Conservation (phyloP, 441 rosid species). For the Pelargonium australe region DNA sequence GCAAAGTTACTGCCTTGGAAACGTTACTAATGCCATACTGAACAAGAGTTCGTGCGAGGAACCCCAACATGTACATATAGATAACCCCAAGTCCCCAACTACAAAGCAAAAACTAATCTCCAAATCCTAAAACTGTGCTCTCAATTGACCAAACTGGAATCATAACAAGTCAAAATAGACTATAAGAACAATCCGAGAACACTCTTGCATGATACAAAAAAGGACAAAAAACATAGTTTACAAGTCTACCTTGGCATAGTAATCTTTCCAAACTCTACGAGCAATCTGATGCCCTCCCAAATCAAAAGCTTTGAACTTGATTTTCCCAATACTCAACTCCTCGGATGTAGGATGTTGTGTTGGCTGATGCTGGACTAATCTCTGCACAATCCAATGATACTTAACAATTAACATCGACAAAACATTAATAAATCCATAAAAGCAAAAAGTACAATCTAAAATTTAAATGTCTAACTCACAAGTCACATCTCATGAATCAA, state of each 20-base stretch:
- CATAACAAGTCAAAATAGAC: too few relatives aligned
- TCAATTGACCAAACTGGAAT: too few relatives aligned
- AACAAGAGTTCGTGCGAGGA: background rate
- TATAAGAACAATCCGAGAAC: background rate
- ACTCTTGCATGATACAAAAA: background rate
- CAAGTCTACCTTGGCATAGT: conserved; percentile 1
- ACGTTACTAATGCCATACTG: background rate
- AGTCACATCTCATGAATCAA: background rate
- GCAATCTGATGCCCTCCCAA: conserved; percentile 7
- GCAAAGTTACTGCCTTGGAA: background rate
- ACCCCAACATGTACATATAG: too few relatives aligned
- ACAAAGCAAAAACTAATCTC: too few relatives aligned
- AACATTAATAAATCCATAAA: too few relatives aligned
- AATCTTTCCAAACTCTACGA: conserved; percentile 7
- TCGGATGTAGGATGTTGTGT: background rate
- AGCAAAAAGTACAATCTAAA: background rate
- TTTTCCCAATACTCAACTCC: conserved; percentile 7
- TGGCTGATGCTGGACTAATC: conserved; percentile 8
- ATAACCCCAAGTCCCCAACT: too few relatives aligned
- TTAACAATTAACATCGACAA: too few relatives aligned
- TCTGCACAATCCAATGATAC: background rate
- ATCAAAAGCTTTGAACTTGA: conserved; percentile 6
- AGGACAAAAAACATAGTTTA: background rate
- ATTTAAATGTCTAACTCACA: too few relatives aligned
- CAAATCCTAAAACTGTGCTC: too few relatives aligned